Conservation (phyloP, 257 asterid species). For the Nicotiana tomentosiformis region DNA sequence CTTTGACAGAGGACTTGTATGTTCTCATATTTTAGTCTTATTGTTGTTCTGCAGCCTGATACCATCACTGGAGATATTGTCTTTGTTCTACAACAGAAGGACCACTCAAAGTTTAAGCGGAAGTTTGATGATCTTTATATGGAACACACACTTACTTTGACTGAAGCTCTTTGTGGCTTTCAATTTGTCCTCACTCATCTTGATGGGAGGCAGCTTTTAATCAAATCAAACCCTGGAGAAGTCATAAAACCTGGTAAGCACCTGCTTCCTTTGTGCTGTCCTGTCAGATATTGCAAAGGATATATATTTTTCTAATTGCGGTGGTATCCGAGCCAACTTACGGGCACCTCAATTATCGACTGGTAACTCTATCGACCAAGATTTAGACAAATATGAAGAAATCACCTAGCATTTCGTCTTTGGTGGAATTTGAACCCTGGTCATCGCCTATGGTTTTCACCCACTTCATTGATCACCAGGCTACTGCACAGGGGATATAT, state of each 20-base stretch:
- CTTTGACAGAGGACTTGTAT: background rate
- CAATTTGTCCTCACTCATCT: conserved; percentile 30
- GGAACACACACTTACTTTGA: conserved; percentile 27
- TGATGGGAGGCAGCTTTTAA: conserved; percentile 29
- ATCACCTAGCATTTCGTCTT: too few species aligned
- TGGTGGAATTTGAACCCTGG: too few species aligned
- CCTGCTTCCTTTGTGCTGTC: background rate
- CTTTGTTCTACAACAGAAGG: conserved; percentile 26
- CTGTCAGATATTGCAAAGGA: background rate
- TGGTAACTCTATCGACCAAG: too few species aligned
- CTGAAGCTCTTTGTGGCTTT: conserved; percentile 34
- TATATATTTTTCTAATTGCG: too few species aligned
- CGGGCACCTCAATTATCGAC: too few species aligned
- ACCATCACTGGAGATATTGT: conserved; percentile 23
- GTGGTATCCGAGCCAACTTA: too few species aligned
- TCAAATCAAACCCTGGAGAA: conserved; percentile 32
- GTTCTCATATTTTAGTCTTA: background rate
- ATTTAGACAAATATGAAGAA: too few species aligned
- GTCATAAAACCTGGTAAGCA: conserved; percentile 30
- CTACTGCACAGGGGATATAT: background rate
- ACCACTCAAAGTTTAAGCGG: conserved; percentile 28
- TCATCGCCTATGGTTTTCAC: background rate
- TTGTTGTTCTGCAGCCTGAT: conserved; percentile 31
- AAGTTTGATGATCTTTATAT: conserved; percentile 25
- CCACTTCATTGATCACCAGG: too few species aligned